Conservation (phyloP, 208 protist species). For the Leishmania amazonensis region DNA sequence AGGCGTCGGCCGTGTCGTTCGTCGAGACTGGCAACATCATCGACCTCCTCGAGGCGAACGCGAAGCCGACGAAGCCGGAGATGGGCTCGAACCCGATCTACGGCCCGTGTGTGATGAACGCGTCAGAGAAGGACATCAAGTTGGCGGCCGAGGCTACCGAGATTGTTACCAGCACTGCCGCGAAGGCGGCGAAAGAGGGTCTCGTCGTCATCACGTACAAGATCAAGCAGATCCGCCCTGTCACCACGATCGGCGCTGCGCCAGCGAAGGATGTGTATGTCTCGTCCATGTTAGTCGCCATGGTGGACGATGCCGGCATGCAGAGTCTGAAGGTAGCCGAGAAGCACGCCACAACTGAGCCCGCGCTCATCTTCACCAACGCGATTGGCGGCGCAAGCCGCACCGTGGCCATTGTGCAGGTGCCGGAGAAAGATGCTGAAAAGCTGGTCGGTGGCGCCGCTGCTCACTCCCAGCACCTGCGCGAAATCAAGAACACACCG, state of each 20-base stretch:
- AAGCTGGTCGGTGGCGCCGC: slow-evolving; percentile 24
- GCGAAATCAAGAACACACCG: slow-evolving; percentile 59
- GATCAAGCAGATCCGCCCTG: slow-evolving; percentile 44
- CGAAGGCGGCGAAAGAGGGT: slow-evolving; percentile 22
- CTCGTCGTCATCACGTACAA: slow-evolving; percentile 41
- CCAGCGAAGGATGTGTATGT: slow-evolving; percentile 41
- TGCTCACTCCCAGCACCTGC: slow-evolving; percentile 25
- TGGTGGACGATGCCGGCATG: slow-evolving; percentile 38
- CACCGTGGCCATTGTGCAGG: slow-evolving; percentile 46
- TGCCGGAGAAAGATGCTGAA: slow-evolving; percentile 29
- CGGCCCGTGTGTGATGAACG: slow-evolving; percentile 55
- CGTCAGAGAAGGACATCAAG: slow-evolving; percentile 38
- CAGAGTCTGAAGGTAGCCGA: slow-evolving; percentile 28
- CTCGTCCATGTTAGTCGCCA: slow-evolving; percentile 41
- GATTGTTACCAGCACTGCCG: slow-evolving; percentile 34
- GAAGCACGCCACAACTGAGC: slow-evolving; percentile 24
- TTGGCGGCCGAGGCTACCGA: slow-evolving; percentile 31
- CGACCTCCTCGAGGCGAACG: slow-evolving; percentile 34
- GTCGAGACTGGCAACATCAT: slow-evolving; percentile 23
- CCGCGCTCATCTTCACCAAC: slow-evolving; percentile 48
- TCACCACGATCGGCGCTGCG: not conserved
- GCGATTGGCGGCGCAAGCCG: slow-evolving; percentile 59
- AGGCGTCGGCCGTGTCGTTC: slow-evolving; percentile 34
- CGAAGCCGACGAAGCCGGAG: slow-evolving; percentile 29
- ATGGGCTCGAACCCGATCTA: slow-evolving; percentile 59